These are phyloP conservation scores for Diaporthe batatas DNA, from an alignment of 2,329 filamentous ascomycete species.

Conservation along the genomic window DNA sequence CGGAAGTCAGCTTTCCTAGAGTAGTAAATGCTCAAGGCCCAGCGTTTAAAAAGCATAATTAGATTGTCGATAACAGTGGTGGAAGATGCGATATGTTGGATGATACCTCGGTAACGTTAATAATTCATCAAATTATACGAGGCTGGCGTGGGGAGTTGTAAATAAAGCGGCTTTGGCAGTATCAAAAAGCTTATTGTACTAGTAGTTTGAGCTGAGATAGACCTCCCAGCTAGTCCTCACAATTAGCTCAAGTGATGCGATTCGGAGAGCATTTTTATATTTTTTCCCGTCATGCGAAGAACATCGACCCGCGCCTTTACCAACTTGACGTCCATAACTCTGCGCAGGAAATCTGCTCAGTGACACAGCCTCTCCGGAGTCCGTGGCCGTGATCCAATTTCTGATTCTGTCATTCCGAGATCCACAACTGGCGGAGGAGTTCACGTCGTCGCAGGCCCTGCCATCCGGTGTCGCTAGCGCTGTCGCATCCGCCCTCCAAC, in stretches of 20 bases:
- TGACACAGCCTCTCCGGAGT: background rate
- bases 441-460: background rate
- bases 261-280: background rate
- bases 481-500: background rate
- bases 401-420: background rate
- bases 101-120: too few species aligned
- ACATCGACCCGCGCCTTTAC: background rate
- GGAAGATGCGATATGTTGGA: too few species aligned
- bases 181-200: background rate
- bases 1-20: too few species aligned
- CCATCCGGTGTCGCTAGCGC: conserved; percentile 11
- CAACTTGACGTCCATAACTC: too few species aligned
- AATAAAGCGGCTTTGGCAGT: background rate
- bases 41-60: too few species aligned
- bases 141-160: background rate
- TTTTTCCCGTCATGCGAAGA: background rate
- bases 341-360: background rate
- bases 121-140: background rate
- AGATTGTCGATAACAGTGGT: too few species aligned
- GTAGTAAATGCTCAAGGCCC: too few species aligned
- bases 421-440: background rate
- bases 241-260: background rate
- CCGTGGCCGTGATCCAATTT: background rate
- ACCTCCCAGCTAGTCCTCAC: background rate
- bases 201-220: background rate